A percentile compares a stretch with the other conserved stretches of the same genome.
Evolutionary conservation across 495 filamentous ascomycete genomes (phyloP).

Genomic region (Penicillium goetzii): DNA sequence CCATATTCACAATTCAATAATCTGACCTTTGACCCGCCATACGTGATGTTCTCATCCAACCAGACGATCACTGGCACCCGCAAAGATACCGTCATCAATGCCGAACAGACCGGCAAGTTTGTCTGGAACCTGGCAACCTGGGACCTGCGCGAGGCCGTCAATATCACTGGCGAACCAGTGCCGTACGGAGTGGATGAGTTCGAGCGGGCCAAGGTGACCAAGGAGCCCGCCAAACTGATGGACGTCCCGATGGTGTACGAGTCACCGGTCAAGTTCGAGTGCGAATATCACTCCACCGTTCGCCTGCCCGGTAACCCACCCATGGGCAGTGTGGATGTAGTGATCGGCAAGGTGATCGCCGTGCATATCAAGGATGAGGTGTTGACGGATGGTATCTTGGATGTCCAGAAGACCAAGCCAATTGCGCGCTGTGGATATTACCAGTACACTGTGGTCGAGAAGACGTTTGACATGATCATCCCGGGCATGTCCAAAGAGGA

Average conservation of each 20-base stretch:
- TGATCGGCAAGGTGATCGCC: constrained; percentile 59
- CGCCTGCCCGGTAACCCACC: constrained; percentile 56
- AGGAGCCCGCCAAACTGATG: constrained; percentile 43
- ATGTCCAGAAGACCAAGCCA: constrained; percentile 57
- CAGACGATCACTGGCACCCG: constrained; percentile 44
- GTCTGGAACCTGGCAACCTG: constrained; percentile 63
- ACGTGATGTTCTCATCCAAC: constrained; percentile 61
- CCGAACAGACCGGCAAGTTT: constrained; percentile 56
- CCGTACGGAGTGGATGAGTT: constrained; percentile 58
- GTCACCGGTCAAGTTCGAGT: constrained; percentile 61
- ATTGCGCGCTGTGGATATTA: constrained; percentile 65
- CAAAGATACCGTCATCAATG: constrained; percentile 60
- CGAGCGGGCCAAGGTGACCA: constrained; percentile 47
- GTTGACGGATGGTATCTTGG: constrained; percentile 53
- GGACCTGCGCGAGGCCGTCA: constrained; percentile 55
- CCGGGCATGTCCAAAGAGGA: constrained; percentile 43
- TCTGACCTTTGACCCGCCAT: constrained; percentile 62
- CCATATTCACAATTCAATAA: constrained; percentile 65
- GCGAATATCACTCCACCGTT: constrained; percentile 55
- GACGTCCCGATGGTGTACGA: constrained; percentile 54
- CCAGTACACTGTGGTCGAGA: constrained; percentile 55
- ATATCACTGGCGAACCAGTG: constrained; percentile 50
- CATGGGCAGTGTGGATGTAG: constrained; percentile 57
- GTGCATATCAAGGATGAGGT: constrained; percentile 58
- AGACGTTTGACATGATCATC: constrained; percentile 58